Conservation (phyloP, 495 filamentous ascomycete species). For the Penicillium cosmopolitanum region DNA sequence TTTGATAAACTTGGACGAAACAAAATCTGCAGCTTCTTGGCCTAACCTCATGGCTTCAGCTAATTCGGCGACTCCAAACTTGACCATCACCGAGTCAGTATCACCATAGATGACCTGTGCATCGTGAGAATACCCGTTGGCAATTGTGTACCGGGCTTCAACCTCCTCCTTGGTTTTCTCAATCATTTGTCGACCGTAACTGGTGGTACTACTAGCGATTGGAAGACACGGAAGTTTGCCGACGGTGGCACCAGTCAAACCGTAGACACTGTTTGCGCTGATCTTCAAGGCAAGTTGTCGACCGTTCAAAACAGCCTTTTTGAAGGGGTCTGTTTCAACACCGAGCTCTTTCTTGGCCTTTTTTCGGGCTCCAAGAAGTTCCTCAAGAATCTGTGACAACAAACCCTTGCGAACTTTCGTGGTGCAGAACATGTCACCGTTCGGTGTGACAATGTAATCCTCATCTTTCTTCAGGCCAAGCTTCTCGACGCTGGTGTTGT, state of each 20-base stretch:
- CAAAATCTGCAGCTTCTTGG: conserved; percentile 82
- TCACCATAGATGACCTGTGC: conserved; percentile 98
- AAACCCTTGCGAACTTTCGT: conserved; percentile 88
- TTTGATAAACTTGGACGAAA: conserved; percentile 88
- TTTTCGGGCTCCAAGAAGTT: conserved; percentile 86
- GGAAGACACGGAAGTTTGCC: conserved; percentile 94
- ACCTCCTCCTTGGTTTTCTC: conserved; percentile 95
- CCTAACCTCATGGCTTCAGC: conserved; percentile 91
- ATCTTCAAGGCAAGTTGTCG: conserved; percentile 95
- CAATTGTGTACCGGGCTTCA: conserved; percentile 83
- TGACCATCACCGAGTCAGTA: conserved; percentile 99
- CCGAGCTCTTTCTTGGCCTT: conserved; percentile 90
- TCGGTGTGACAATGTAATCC: conserved; percentile 95
- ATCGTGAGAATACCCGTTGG: conserved; percentile 92
- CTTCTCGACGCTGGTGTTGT: conserved; percentile 75
- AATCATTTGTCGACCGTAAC: conserved; percentile 97
- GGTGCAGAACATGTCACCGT: conserved; percentile 91
- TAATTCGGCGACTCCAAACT: conserved; percentile 87
- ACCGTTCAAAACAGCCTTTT: conserved; percentile 96
- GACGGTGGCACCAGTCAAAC: conserved; percentile 92
- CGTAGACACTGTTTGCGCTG: conserved; percentile 98
- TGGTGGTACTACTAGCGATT: conserved; percentile 95
- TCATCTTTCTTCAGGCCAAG: conserved; percentile 77
- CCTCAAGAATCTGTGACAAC: conserved; percentile 92
- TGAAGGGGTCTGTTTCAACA: conserved; percentile 91